Evolutionary conservation across 148 eudicot species (phyloP), one percentile per base, ranked within the genome.

Genomic region (Selenicereus undatus): DNA sequence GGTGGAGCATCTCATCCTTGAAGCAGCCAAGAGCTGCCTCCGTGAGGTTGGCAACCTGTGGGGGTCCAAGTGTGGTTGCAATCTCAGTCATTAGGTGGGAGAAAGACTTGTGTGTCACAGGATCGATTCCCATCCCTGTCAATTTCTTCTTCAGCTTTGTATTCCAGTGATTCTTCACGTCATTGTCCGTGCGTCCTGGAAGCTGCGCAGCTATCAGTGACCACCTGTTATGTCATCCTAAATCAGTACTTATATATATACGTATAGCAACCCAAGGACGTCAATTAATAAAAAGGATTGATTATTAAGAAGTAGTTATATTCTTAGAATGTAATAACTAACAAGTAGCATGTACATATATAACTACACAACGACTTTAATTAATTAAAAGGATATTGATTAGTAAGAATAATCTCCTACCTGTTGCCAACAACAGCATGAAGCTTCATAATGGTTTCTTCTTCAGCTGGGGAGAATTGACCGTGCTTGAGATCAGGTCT

Each of bases 21-120:
- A 96, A 91, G 87, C 99, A 95, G 14, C 99, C 99, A 1, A 95
- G 93, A 20, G 99, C 95, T 52, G 98, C 99, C 79, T 96, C 98
- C 0, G 99, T 94, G 24, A 95, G 85, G 77, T 90, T 90, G 58
- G 99, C 93, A n/a, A 91, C 97, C 79, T 95, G 94, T 24, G 97
- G 97, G 4, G 97, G 97, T 42, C 94, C 91, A 4, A 93, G 87
- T 0, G 97, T 93, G 78, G 90, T 89, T 71, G 93, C 97, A 29
- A 96, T 93, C 79, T 96, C 98, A 0, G 95, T 92, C 88, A 96
- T 92, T 30, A 96, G 93, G 83, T 96, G 99, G 35, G 97, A 96
- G 83, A 93, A 96, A 8, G 99, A 93, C 90, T 96, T 96, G 91
- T 96, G 99, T 24, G 98, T 96, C 4, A 96, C 95, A 0, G 98